Evolutionary conservation across 768 basidiomycete species (phyloP).

Genomic region (Symmetrospora coprosmae): DNA sequence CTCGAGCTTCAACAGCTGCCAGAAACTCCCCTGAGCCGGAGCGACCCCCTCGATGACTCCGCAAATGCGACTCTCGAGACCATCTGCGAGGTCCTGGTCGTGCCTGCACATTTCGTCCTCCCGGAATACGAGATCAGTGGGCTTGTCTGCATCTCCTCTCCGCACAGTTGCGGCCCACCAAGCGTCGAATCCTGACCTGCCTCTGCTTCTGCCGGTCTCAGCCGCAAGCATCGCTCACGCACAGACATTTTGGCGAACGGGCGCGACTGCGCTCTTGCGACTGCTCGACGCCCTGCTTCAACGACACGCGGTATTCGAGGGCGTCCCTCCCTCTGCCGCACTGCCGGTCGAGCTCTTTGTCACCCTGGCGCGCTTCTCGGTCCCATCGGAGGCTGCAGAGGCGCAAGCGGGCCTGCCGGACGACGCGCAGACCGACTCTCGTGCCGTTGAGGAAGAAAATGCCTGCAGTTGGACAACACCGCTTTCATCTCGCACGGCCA

Average conservation of each 20-base stretch:
- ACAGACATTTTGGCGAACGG: slow-evolving; percentile 6
- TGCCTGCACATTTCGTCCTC: neutral
- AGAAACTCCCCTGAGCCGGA: too few relatives aligned
- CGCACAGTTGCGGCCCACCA: neutral
- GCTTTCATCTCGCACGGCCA: neutral
- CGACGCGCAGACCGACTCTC: too few relatives aligned
- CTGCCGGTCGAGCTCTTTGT: too few relatives aligned
- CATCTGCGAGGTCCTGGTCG: neutral
- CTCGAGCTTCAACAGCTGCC: too few relatives aligned
- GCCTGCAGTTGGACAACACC: neutral
- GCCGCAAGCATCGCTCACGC: neutral
- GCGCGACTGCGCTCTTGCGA: neutral
- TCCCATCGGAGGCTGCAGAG: neutral
- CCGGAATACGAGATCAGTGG: slow-evolving; percentile 1
- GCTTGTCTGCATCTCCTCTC: too few relatives aligned
- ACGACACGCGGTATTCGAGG: neutral
- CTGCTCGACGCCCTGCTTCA: neutral
- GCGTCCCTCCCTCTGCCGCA: too few relatives aligned
- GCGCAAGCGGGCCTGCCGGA: too few relatives aligned
- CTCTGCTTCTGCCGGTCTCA: neutral
- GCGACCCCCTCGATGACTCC: too few relatives aligned
- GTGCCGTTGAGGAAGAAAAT: too few relatives aligned
- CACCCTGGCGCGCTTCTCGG: too few relatives aligned
- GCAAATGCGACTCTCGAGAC: neutral
- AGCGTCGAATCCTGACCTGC: neutral